Evolutionary conservation across 495 filamentous ascomycete genomes (phyloP).

Genomic region (Trichoderma asperelloides): DNA sequence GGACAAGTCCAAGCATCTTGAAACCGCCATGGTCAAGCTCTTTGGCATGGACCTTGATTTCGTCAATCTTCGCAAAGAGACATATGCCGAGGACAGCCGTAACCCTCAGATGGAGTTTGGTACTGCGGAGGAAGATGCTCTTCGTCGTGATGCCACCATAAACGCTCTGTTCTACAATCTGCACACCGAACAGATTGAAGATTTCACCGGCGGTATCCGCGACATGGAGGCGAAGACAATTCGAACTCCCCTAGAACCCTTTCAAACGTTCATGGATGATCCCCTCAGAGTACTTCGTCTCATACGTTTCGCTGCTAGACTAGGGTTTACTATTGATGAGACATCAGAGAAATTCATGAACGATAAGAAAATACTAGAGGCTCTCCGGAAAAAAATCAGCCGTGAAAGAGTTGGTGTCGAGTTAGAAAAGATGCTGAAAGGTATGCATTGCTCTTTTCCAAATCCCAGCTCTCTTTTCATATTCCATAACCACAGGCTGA

Average conservation of each 20-base stretch:
- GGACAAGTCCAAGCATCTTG: slow-evolving; percentile 95
- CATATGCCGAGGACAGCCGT: slow-evolving; percentile 74
- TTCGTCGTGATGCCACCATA: slow-evolving; percentile 84
- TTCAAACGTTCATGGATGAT: slow-evolving; percentile 92
- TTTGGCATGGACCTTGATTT: slow-evolving; percentile 87
- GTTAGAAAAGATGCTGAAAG: slow-evolving; percentile 82
- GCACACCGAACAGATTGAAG: slow-evolving; percentile 66
- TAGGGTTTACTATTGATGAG: slow-evolving; percentile 67
- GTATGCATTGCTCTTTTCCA: slow-evolving; percentile 25
- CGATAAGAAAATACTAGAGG: slow-evolving; percentile 59
- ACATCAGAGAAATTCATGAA: slow-evolving; percentile 66
- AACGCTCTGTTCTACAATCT: slow-evolving; percentile 97
- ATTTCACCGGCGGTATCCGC: slow-evolving; percentile 69
- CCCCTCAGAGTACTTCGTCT: slow-evolving; percentile 82
- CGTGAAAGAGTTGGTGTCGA: slow-evolving; percentile 79
- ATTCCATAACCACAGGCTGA: neutral
- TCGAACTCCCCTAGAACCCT: slow-evolving; percentile 78
- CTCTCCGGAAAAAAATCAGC: slow-evolving; percentile 82
- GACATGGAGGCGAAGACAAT: slow-evolving; percentile 69
- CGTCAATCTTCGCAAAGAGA: slow-evolving; percentile 89
- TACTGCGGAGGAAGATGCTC: slow-evolving; percentile 79
- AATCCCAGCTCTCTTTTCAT: neutral
- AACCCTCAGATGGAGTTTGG: slow-evolving; percentile 93
- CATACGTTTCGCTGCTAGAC: slow-evolving; percentile 79
- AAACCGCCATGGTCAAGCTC: slow-evolving; percentile 79